phyloP scores from a whole-genome alignment of 2,329 filamentous ascomycete species.

The Tolypocladium ophioglossoides region DNA sequence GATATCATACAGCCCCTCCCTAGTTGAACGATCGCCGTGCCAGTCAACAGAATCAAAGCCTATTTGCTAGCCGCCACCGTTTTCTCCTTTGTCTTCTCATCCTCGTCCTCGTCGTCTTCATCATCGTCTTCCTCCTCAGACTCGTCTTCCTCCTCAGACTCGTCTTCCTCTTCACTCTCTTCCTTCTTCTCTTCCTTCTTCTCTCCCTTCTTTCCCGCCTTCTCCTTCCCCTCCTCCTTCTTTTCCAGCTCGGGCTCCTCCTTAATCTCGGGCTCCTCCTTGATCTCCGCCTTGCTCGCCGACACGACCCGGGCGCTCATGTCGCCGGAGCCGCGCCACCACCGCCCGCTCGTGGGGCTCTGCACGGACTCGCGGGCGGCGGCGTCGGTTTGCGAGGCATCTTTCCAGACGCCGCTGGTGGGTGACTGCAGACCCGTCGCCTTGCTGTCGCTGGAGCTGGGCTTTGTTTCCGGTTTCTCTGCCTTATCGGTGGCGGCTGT shows the following conservation, averaged over 20 bases:
- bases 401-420: slow-evolving; percentile 4
- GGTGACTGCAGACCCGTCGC: slow-evolving; percentile 18
- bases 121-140: slow-evolving; percentile 15
- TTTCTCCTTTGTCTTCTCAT: slow-evolving; percentile 5
- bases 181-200: slow-evolving; percentile 14
- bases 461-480: not conserved
- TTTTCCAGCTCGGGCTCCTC: slow-evolving; percentile 27
- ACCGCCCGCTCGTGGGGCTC: slow-evolving; percentile 7
- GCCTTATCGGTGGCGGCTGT: slow-evolving; percentile 5
- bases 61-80: not conserved
- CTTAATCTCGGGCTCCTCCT: slow-evolving; percentile 25
- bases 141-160: not conserved
- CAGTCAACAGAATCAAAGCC: not conserved
- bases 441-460: not conserved
- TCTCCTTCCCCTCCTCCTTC: slow-evolving; percentile 17
- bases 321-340: slow-evolving; percentile 6
- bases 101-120: slow-evolving; percentile 13
- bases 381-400: not conserved
- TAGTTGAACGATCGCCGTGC: not conserved
- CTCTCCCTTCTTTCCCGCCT: slow-evolving; percentile 13
- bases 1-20: slow-evolving; percentile 5
- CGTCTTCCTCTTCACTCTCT: slow-evolving; percentile 8
- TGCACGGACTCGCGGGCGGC: slow-evolving; percentile 8
- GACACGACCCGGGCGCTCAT: slow-evolving; percentile 20
- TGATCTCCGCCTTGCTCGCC: slow-evolving; percentile 26